phyloP scores from a whole-genome alignment of 2,329 filamentous ascomycete species.

The Tympanopsis confertula region DNA sequence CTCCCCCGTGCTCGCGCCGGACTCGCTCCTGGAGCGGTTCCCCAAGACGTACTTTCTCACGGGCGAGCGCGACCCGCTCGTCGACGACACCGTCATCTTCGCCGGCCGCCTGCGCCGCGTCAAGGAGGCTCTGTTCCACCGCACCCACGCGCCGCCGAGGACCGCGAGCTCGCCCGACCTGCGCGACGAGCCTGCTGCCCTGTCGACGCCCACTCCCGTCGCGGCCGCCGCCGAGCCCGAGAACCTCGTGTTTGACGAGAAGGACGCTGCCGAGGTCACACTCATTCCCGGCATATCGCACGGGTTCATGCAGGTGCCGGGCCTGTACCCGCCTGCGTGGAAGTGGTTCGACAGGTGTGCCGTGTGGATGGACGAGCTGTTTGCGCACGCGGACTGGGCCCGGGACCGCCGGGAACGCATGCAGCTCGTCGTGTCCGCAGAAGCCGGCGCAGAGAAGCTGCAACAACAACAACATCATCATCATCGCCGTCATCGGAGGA shows the following conservation, averaged over 20 bases:
- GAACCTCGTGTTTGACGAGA: conserved; percentile 52
- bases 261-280: conserved; percentile 68
- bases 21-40: conserved; percentile 71
- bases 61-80: conserved; percentile 85
- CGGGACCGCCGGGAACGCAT: conserved; percentile 13
- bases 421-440: conserved; percentile 11
- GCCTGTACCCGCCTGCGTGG: conserved; percentile 82
- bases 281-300: conserved; percentile 84
- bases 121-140: conserved; percentile 42
- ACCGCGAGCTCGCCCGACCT: conserved; percentile 16
- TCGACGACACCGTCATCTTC: conserved; percentile 95
- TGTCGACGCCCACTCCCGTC: not conserved
- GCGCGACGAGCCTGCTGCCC: not conserved
- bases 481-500: conserved; percentile 1
- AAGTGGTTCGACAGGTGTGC: conserved; percentile 71
- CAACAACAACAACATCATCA: conserved; percentile 1
- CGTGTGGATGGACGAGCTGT: conserved; percentile 72
- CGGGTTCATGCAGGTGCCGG: conserved; percentile 85
- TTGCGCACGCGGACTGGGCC: conserved; percentile 34
- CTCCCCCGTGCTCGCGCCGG: conserved; percentile 80
- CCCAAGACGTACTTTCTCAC: conserved; percentile 91
- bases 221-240: conserved; percentile 21
- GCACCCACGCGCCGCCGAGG: conserved; percentile 40
- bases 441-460: conserved; percentile 3
- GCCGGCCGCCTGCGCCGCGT: conserved; percentile 77